Base-by-base conservation (phyloP, 306 rosid species). In the Vicia sativa region DNA sequence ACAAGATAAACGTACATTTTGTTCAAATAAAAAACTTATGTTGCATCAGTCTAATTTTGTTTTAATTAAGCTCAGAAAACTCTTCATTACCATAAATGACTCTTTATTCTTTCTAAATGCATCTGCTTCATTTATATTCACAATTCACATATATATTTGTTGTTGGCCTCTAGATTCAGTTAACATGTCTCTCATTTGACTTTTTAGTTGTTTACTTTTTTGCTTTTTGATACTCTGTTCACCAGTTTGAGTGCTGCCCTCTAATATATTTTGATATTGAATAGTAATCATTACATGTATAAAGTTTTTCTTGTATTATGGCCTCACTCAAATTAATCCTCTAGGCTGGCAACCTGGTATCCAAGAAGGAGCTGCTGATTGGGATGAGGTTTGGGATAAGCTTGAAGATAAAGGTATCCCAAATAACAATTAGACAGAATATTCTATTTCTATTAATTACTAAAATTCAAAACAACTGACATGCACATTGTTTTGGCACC, bases 341-440 rank as follows among this genome's bases (percentile, higher is more conserved):
- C 62, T 72, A 75, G 99, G 95, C 64, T 95, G 99, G 99, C 99
- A 95, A 80, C 86, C 79, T 65, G 95, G 99, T 37, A 85, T 95
- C 80, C 96, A 87, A 78, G 92, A 79, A 70, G 95, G 79, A 62
- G 90, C 91, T 71, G 95, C 97, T 69, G 99, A 91, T 79, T 95
- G 97, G 99, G 92, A 95, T 84, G 97, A 84, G 65, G 84, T 87
- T 78, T 95, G 97, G 96, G 99, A 95, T 76, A 91, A 87, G 74
- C 84, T 95, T 71, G 96, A 95, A 74, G 97, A 87, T 38, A 90
- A 90, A 90, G 99, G 99, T 95, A 85, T 74, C 31, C 67, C n/a
- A 62, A 70, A 65, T 67, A 63, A 64, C 55, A 61, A 6, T 54
- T 59, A 56, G 61, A 60, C 65, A 46, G 39, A 68, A 60, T 71